phyloP scores from a whole-genome alignment of 2,329 filamentous ascomycete genomes.

The Shiraia sp. region DNA sequence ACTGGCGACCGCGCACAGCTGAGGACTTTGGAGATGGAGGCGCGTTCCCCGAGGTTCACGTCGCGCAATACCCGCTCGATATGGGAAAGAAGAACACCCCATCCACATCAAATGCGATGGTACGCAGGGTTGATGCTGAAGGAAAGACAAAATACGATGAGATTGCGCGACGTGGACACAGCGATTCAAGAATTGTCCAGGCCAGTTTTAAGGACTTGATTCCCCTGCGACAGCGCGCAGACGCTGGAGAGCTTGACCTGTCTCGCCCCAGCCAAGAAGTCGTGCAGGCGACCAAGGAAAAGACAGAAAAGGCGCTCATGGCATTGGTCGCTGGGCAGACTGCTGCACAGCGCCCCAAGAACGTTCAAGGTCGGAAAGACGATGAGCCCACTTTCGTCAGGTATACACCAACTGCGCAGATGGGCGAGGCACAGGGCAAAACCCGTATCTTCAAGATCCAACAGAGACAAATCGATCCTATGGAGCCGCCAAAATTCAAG shows the following conservation, averaged over 20 bases:
- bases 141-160: constrained; percentile 97
- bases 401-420: constrained; percentile 95
- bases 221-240: constrained; percentile 86
- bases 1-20: constrained; percentile 85
- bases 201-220: constrained; percentile 97
- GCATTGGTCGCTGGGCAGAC: constrained; percentile 82
- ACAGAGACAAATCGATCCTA: constrained; percentile 87
- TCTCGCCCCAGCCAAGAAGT: constrained; percentile 83
- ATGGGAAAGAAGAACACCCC: constrained; percentile 77
- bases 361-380: constrained; percentile 77
- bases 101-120: constrained; percentile 77
- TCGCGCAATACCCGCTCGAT: constrained; percentile 93
- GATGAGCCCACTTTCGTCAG: constrained; percentile 91
- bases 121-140: constrained; percentile 87
- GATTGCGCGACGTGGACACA: constrained; percentile 87
- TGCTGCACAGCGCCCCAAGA: constrained; percentile 93
- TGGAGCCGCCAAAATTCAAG: constrained; percentile 98
- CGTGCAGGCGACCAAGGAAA: constrained; percentile 80
- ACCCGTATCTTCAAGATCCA: constrained; percentile 99
- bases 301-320: constrained; percentile 84
- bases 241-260: constrained; percentile 88
- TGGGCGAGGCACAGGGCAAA: constrained; percentile 84
- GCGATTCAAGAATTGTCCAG: constrained; percentile 82
- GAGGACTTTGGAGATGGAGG: constrained; percentile 97
- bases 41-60: constrained; percentile 89